phyloP scores from a whole-genome alignment of 139 green algal species.

The Coccomyxa sp. region DNA sequence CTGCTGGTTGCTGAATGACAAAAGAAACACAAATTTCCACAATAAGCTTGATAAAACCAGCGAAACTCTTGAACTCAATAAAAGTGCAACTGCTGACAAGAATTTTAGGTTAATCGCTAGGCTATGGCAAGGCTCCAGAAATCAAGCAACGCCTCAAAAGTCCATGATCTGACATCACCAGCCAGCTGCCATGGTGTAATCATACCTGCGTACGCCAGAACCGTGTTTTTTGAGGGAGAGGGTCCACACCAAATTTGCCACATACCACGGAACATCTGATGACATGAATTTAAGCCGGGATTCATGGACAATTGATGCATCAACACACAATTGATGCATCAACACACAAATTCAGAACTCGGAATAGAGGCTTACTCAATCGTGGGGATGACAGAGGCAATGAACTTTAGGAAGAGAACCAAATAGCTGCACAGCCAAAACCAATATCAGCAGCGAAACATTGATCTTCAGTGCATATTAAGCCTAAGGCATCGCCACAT shows the following conservation, averaged over 20 bases:
- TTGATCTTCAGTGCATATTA: background rate
- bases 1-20: too few species aligned
- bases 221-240: background rate
- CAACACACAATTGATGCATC: too few species aligned
- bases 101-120: too few species aligned
- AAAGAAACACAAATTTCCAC: too few species aligned
- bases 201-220: conserved; percentile 16
- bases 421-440: conserved; percentile 65
- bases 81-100: too few species aligned
- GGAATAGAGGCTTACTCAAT: conserved; percentile 60
- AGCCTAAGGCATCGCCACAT: background rate
- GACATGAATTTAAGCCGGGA: too few species aligned
- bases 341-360: background rate
- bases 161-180: background rate
- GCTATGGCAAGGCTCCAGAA: too few species aligned
- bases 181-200: conserved; percentile 25
- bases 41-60: too few species aligned
- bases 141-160: too few species aligned
- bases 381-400: conserved; percentile 87
- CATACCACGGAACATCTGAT: background rate
- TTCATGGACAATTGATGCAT: background rate
- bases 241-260: background rate
- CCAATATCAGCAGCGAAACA: background rate
- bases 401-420: conserved; percentile 95
- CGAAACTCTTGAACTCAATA: too few species aligned